Percentiles rank a stretch among this genome's conserved stretches.
Conservation (phyloP, 768 basidiomycete species). For the Pisolithus microcarpus region DNA sequence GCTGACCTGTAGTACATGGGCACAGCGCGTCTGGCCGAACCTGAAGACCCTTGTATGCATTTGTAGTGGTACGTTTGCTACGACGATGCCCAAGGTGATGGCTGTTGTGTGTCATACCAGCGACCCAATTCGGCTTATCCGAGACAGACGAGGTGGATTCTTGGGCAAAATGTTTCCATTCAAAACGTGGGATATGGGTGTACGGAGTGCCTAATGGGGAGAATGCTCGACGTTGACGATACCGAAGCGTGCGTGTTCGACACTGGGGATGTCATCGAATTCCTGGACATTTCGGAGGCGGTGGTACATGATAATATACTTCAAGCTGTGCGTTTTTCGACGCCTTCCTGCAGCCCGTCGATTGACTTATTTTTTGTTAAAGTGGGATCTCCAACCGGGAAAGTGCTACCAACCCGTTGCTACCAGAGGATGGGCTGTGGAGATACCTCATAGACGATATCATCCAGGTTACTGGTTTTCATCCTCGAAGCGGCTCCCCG, state of each 20-base stretch:
- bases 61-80: conserved; percentile 9
- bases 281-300: conserved; percentile 10
- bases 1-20: conserved; percentile 11
- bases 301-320: conserved; percentile 9
- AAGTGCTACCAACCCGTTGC: no score
- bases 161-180: conserved; percentile 1
- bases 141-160: background rate
- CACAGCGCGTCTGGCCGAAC: conserved; percentile 12
- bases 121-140: background rate
- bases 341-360: background rate
- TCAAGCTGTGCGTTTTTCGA: conserved; percentile 9
- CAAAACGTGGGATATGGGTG: conserved; percentile 4
- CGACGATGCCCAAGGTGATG: conserved; percentile 9
- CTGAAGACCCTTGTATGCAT: background rate
- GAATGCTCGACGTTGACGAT: background rate
- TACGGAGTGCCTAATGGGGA: conserved; percentile 7
- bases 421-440: no score
- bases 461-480: no score
- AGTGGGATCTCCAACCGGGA: background rate
- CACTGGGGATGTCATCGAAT: conserved; percentile 9
- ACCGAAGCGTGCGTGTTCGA: conserved; percentile 7
- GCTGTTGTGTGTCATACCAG: background rate
- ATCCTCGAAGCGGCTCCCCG: no score
- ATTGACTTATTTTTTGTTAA: background rate
- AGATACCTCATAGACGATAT: no score